These are phyloP conservation scores for Scedosporium apiospermum DNA, from an alignment of 2,329 filamentous ascomycete species.

Conservation along the genomic window DNA sequence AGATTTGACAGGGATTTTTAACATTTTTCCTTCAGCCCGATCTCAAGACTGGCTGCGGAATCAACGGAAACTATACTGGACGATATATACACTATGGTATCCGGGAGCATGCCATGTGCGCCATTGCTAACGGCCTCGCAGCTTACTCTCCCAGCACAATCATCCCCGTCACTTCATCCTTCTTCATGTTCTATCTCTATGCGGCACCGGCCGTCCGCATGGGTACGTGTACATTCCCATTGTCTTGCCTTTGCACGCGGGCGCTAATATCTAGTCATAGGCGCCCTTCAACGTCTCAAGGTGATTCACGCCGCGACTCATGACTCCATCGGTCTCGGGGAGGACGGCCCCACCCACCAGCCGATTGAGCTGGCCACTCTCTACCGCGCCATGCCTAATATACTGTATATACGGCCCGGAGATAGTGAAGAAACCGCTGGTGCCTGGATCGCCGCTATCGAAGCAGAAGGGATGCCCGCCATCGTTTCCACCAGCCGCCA, in stretches of 20 bases:
- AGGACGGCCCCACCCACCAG: constrained; percentile 55
- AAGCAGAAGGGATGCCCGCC: constrained; percentile 27
- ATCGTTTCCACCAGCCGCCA: constrained; percentile 41
- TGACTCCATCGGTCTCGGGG: constrained; percentile 49
- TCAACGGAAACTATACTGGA: constrained; percentile 42
- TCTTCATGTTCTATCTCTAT: constrained; percentile 54
- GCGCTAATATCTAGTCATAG: neutral
- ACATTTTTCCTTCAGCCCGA: constrained; percentile 18
- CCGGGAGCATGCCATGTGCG: constrained; percentile 52
- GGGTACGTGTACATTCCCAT: constrained; percentile 9
- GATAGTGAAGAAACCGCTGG: constrained; percentile 49
- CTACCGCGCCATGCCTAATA: constrained; percentile 53
- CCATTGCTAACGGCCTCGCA: constrained; percentile 48
- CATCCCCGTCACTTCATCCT: constrained; percentile 47
- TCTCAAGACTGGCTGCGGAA: constrained; percentile 22
- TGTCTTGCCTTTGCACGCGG: neutral
- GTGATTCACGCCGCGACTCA: constrained; percentile 53
- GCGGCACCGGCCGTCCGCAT: constrained; percentile 12
- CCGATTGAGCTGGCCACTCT: constrained; percentile 47
- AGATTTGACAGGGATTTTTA: neutral
- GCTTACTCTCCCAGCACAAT: constrained; percentile 46
- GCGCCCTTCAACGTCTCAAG: constrained; percentile 44
- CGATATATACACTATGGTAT: constrained; percentile 52
- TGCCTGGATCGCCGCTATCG: constrained; percentile 40
- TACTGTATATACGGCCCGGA: constrained; percentile 49